Conservation (phyloP, 1,284 basidiomycete genomes). For the Moniliophthora roreri region DNA sequence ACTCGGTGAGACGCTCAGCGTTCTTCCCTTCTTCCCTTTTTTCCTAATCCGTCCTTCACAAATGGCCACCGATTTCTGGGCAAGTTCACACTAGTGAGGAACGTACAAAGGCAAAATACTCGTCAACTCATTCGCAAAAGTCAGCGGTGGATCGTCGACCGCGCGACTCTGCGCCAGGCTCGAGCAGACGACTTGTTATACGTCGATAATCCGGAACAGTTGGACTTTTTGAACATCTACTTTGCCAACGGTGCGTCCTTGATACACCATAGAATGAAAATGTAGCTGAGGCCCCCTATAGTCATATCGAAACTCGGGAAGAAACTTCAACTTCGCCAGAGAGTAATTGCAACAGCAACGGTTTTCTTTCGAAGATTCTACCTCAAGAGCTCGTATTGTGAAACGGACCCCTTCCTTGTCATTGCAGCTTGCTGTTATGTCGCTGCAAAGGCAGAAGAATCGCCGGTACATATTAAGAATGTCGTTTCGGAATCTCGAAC, state of each 20-base stretch:
- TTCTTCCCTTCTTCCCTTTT: no score
- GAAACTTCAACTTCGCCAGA: conserved; percentile 81
- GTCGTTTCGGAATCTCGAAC: conserved; percentile 83
- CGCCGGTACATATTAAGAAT: conserved; percentile 91
- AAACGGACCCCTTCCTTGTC: conserved; percentile 92
- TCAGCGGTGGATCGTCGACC: conserved; percentile 87
- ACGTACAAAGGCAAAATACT: neutral
- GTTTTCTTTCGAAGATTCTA: conserved; percentile 96
- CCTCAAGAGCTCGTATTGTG: conserved; percentile 89
- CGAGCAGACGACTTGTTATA: conserved; percentile 76
- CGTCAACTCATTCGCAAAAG: conserved; percentile 38
- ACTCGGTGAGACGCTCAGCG: no score
- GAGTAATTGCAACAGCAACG: conserved; percentile 90
- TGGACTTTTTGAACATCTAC: conserved; percentile 82
- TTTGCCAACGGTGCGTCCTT: conserved; percentile 71
- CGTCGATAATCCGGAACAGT: conserved; percentile 69
- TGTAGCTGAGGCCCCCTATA: no score
- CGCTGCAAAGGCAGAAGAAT: conserved; percentile 96
- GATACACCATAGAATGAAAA: no score
- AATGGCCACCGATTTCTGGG: conserved; percentile 81
- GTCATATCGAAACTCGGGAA: conserved; percentile 89
- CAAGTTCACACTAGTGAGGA: conserved; percentile 70
- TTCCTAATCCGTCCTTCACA: neutral
- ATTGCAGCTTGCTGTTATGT: conserved; percentile 94
- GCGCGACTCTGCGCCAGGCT: conserved; percentile 71